Evolutionary conservation across 208 protist genomes (phyloP).

Genomic region (Sergeia podlipaevii): DNA sequence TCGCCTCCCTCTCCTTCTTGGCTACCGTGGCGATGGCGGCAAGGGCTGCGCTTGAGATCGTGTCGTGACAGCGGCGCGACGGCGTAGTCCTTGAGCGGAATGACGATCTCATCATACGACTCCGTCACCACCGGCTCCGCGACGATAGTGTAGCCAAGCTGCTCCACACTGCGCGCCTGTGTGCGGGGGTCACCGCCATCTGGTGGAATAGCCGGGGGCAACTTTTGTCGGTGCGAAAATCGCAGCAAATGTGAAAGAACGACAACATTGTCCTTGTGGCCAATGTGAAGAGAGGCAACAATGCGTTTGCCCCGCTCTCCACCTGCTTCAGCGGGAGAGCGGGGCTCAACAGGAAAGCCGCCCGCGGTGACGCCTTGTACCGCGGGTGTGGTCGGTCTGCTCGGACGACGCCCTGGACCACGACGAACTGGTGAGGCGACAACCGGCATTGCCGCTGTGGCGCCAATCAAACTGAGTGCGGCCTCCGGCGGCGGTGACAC

Average conservation of each 20-base stretch:
- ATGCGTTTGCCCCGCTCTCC: neutral
- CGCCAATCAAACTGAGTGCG: no score
- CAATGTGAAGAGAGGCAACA: neutral
- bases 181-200: constrained; percentile 22
- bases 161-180: constrained; percentile 29
- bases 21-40: neutral
- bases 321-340: constrained; percentile 3
- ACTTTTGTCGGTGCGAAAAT: constrained; percentile 65
- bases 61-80: neutral
- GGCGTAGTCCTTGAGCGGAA: constrained; percentile 23
- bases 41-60: neutral
- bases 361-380: neutral
- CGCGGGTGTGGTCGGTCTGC: neutral
- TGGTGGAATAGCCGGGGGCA: constrained; percentile 48
- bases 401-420: constrained; percentile 4
- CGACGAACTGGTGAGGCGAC: neutral
- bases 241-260: constrained; percentile 70
- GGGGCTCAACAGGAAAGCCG: constrained; percentile 1
- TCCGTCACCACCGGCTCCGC: constrained; percentile 73
- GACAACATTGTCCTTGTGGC: constrained; percentile 42
- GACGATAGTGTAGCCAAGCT: constrained; percentile 73
- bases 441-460: neutral
- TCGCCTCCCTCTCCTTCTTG: neutral
- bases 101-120: constrained; percentile 79
- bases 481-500: no score